Evolutionary conservation across 2,329 filamentous ascomycete genomes (phyloP).

Genomic region (Aspergillus chevalieri): DNA sequence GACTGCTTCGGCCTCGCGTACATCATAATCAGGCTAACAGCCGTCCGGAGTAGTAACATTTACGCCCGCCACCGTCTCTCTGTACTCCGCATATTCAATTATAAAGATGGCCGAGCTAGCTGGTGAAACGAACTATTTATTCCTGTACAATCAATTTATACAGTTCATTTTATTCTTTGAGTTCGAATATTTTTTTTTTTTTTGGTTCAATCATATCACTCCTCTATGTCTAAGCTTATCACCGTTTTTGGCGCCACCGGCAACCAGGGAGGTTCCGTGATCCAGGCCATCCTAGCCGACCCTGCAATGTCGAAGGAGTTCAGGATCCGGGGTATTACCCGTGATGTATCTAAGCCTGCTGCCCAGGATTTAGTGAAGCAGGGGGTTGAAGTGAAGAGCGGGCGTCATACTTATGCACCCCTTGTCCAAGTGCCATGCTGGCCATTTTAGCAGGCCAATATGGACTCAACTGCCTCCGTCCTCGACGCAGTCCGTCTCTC

Average conservation of each 20-base stretch:
- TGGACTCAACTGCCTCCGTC: conserved; percentile 36
- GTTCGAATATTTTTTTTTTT: too few relatives aligned
- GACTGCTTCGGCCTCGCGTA: too few relatives aligned
- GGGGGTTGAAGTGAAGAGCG: conserved; percentile 33
- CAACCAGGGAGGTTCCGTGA: conserved; percentile 46
- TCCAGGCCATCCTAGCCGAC: conserved; percentile 42
- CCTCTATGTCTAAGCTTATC: conserved; percentile 12
- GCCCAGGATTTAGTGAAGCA: conserved; percentile 21
- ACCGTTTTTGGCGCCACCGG: conserved; percentile 50
- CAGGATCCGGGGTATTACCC: conserved; percentile 47
- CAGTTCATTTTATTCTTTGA: too few relatives aligned
- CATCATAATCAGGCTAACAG: too few relatives aligned
- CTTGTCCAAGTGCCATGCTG: neutral
- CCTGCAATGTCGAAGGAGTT: conserved; percentile 41
- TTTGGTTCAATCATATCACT: too few relatives aligned
- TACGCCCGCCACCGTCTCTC: too few relatives aligned
- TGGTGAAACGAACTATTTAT: too few relatives aligned
- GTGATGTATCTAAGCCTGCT: conserved; percentile 33
- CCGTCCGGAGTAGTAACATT: too few relatives aligned
- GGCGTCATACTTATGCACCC: neutral
- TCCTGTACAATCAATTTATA: too few relatives aligned
- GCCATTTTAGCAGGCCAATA: conserved; percentile 31
- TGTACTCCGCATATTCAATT: too few relatives aligned
- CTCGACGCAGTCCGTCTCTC: conserved; percentile 37
- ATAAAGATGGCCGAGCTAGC: too few relatives aligned